Base-by-base conservation (phyloP, 345 rosid genomes). In the Salix suchowensis region DNA sequence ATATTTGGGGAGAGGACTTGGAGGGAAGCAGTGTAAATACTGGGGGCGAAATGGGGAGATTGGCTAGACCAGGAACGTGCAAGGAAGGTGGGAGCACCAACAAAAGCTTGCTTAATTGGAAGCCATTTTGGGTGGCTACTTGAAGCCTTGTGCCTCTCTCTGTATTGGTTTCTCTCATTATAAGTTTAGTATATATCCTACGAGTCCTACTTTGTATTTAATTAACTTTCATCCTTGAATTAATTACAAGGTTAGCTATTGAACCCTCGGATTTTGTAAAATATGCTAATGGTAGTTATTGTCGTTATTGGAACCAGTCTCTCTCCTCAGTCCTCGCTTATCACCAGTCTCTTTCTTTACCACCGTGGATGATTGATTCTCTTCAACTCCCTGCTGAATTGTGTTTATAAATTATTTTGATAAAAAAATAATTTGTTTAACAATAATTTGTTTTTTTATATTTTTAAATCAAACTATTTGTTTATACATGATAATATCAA, bases 231-330 rank as follows among this genome's bases (percentile, higher is more conserved):
- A 32, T 8, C 40, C 7, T 58, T 34, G 36, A 34, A 34, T 34
- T 34, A 34, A 34, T 34, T 34, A 34, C 36, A 34, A 34, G 36
- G 36, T 34, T 34, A 55, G 32, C 3, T 28, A 30, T 76, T 6
- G 19, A 42, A 13, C 46, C 11, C 21, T 61, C 60, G 60, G 79
- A 54, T 76, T 36, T 44, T 14, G 62, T 61, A 32, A 73, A 30
- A 68, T 58, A 67, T 67, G 74, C 37, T 74, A 69, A 74, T 79
- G 78, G 60, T 21, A 79, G 78, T 70, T 69, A 79, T 64, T 74
- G 50, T 79, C 66, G 82, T 74, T 74, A 50, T 48, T 69, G 54
- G 66, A 68, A 60, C 36, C 23, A 15, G 61, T 70, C 74, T 14
- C 30, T 34, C 46, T 12, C 28, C n/a, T 44, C 26, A 39, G 16